Conservation (phyloP, 2,329 filamentous ascomycete genomes). For the Monilinia aucupariae region DNA sequence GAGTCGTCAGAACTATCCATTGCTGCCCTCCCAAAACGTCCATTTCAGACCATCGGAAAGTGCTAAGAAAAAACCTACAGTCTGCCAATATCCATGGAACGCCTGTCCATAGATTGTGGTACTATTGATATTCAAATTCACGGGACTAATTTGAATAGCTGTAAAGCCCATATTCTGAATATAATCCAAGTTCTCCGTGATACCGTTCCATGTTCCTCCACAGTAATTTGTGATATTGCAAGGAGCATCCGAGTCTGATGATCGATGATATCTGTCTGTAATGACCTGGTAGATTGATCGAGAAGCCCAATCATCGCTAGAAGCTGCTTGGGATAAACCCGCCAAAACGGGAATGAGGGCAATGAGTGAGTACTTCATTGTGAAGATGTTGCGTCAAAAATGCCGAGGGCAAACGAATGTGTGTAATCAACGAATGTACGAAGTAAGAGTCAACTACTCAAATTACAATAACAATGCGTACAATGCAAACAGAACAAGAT, state of each 20-base stretch:
- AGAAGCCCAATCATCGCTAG: constrained; percentile 10
- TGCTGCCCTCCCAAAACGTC: not conserved
- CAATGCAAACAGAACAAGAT: not conserved
- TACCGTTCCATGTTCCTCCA: constrained; percentile 42
- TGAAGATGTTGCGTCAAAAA: not conserved
- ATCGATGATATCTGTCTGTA: constrained; percentile 39
- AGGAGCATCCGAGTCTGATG: constrained; percentile 33
- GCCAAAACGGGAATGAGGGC: constrained; percentile 1
- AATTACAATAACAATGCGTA: not conserved
- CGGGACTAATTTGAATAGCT: constrained; percentile 41
- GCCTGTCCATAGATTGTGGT: constrained; percentile 24
- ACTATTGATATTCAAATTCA: constrained; percentile 38
- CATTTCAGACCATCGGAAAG: not conserved
- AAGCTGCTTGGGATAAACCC: constrained; percentile 11
- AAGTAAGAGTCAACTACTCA: constrained; percentile 5
- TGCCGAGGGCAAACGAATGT: not conserved
- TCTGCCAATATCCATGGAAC: constrained; percentile 17
- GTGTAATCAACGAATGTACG: not conserved
- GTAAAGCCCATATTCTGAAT: constrained; percentile 33
- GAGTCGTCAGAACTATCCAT: constrained; percentile 18
- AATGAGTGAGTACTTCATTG: constrained; percentile 12
- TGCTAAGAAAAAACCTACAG: not conserved
- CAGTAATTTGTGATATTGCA: constrained; percentile 39
- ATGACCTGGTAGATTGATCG: constrained; percentile 15
- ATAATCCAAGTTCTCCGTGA: constrained; percentile 40